A percentile compares a stretch with the other conserved stretches of the same genome.
These are phyloP conservation scores for Tolypocladium pustulatum DNA, from an alignment of 2,329 filamentous ascomycete species.

Conservation along the genomic window DNA sequence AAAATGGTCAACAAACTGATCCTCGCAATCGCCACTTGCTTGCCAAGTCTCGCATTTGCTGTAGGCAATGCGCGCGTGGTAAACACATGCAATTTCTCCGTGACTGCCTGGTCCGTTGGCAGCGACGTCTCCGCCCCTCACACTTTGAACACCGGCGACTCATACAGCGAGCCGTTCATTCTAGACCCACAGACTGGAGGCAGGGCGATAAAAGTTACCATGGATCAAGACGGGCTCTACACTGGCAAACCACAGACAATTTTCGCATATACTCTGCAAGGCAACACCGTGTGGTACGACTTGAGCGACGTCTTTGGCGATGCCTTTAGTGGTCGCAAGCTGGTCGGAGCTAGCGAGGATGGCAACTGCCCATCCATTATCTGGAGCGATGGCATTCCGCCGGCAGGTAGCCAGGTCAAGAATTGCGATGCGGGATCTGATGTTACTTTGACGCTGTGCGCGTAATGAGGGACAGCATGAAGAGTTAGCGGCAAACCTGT, in stretches of 20 bases:
- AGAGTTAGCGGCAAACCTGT: neutral
- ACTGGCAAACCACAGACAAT: conserved; percentile 27
- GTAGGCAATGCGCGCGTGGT: conserved; percentile 23
- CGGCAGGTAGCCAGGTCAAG: conserved; percentile 27
- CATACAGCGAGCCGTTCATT: conserved; percentile 21
- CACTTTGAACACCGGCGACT: conserved; percentile 15
- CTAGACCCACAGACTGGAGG: conserved; percentile 26
- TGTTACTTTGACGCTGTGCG: conserved; percentile 25
- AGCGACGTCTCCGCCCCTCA: conserved; percentile 12
- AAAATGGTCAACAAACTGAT: conserved; percentile 7
- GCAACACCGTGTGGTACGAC: conserved; percentile 25
- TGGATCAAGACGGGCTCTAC: conserved; percentile 23
- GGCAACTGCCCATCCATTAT: conserved; percentile 21
- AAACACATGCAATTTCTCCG: conserved; percentile 24
- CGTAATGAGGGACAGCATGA: neutral
- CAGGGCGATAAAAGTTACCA: conserved; percentile 26
- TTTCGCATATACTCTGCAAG: conserved; percentile 28
- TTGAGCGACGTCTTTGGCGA: conserved; percentile 29
- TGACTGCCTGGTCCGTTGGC: conserved; percentile 30
- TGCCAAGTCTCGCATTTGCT: conserved; percentile 5
- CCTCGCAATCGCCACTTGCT: conserved; percentile 3
- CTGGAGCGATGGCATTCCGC: conserved; percentile 23
- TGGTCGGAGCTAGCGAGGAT: conserved; percentile 18
- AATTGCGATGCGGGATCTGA: conserved; percentile 19
- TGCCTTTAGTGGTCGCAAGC: conserved; percentile 21